phyloP scores from a whole-genome alignment of 495 filamentous ascomycete species.

The Hyaloscypha variabilis region DNA sequence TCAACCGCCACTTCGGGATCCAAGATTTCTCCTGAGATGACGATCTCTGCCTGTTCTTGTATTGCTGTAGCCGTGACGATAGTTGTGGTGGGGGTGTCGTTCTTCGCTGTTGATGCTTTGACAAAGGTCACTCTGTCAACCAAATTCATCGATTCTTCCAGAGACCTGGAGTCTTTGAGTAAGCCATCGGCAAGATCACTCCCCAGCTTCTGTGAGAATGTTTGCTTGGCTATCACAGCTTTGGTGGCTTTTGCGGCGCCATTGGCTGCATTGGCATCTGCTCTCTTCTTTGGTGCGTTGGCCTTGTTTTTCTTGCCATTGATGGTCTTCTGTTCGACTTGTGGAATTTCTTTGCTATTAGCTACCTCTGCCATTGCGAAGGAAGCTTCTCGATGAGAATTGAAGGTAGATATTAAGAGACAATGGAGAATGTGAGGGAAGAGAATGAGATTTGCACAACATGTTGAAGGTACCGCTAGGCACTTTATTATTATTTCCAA shows the following conservation, averaged over 20 bases:
- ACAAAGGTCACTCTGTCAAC: conserved; percentile 8
- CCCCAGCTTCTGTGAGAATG: conserved; percentile 9
- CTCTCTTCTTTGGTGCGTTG: conserved; percentile 1
- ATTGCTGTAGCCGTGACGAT: not conserved
- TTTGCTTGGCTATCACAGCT: not conserved
- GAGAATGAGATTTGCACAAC: not conserved
- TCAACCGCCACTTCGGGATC: not conserved
- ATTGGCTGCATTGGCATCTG: not conserved
- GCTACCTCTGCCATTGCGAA: not conserved
- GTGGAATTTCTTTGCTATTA: not conserved
- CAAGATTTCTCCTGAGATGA: not conserved
- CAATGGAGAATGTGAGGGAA: not conserved
- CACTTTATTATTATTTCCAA: not conserved
- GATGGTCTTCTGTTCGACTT: not conserved
- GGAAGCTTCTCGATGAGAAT: not conserved
- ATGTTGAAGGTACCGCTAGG: not conserved
- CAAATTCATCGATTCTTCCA: not conserved
- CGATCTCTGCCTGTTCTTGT: not conserved
- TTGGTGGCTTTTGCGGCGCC: not conserved
- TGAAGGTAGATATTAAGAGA: not conserved
- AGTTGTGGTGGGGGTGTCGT: not conserved
- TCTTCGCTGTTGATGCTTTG: conserved; percentile 2
- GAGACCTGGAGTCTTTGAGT: not conserved
- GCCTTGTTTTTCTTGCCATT: not conserved
- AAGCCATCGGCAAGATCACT: conserved; percentile 6